Percentiles rank a stretch among this genome's conserved stretches.
These are phyloP conservation scores for Thuidium tamariscinum DNA, from an alignment of 225 moss, liverwort and hornwort species.

Conservation along the genomic window DNA sequence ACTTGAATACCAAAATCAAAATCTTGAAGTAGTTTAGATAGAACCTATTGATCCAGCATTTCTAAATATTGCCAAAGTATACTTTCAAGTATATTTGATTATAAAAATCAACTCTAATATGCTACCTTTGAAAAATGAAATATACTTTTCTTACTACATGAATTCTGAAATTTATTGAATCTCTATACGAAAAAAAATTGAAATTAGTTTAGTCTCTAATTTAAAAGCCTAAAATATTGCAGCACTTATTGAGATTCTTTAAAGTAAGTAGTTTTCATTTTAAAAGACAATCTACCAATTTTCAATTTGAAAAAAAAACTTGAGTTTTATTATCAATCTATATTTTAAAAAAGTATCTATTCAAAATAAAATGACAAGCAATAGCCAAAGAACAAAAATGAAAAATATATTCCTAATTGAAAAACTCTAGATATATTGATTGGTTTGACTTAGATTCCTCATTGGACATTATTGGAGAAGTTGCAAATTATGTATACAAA, in stretches of 20 bases:
- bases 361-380: not conserved
- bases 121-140: not conserved
- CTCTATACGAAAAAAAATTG: not conserved
- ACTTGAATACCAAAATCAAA: not conserved
- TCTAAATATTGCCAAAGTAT: not conserved
- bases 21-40: not conserved
- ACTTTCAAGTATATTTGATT: not conserved
- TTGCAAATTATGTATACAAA: not conserved
- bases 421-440: not conserved
- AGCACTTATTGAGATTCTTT: not conserved
- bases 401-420: too few relatives aligned
- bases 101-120: not conserved
- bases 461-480: fast-evolving
- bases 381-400: too few relatives aligned
- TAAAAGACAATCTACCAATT: not conserved
- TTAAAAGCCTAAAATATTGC: not conserved
- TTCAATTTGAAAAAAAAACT: not conserved
- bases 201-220: not conserved
- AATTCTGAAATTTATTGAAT: too few relatives aligned
- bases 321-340: fast-evolving
- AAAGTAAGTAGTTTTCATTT: not conserved
- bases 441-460: not conserved
- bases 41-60: fast-evolving
- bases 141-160: fast-evolving
- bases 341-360: not conserved